These are phyloP conservation scores for Daldinia decipiens DNA, from an alignment of 495 filamentous ascomycete genomes.

Conservation along the genomic window DNA sequence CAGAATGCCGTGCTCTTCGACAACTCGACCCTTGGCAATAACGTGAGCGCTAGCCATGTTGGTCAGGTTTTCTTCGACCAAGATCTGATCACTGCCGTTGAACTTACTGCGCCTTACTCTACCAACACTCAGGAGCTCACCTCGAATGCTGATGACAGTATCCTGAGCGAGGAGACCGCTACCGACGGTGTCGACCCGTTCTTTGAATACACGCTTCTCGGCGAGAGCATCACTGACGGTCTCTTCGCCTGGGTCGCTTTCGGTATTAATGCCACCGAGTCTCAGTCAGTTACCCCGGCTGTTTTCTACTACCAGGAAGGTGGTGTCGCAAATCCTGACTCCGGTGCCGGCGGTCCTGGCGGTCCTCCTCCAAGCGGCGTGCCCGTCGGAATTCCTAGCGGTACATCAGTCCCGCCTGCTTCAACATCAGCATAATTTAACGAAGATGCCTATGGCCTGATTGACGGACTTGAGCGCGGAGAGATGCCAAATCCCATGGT, in stretches of 20 bases:
- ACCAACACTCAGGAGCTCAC: background rate
- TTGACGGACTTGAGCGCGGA: background rate
- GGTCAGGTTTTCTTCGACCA: background rate
- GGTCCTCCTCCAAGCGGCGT: background rate
- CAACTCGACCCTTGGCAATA: background rate
- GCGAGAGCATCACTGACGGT: slow-evolving; percentile 59
- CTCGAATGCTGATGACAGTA: background rate
- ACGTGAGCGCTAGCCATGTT: background rate
- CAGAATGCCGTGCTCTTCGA: background rate
- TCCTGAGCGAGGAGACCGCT: background rate
- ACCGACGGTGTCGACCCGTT: slow-evolving; percentile 25
- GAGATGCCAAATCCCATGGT: background rate
- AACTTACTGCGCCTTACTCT: background rate
- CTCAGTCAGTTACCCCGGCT: background rate
- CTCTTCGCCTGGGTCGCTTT: slow-evolving; percentile 66
- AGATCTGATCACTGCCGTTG: background rate
- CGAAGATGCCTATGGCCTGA: background rate
- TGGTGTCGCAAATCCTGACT: background rate
- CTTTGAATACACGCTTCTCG: slow-evolving; percentile 56
- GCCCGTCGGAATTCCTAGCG: background rate
- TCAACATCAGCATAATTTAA: background rate
- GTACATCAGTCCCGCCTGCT: background rate
- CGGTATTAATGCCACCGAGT: slow-evolving; percentile 59
- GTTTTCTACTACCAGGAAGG: slow-evolving; percentile 2
- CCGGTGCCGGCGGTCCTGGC: background rate